Conservation (phyloP, 805 yeast genomes). For the Candida dajiaensis region DNA sequence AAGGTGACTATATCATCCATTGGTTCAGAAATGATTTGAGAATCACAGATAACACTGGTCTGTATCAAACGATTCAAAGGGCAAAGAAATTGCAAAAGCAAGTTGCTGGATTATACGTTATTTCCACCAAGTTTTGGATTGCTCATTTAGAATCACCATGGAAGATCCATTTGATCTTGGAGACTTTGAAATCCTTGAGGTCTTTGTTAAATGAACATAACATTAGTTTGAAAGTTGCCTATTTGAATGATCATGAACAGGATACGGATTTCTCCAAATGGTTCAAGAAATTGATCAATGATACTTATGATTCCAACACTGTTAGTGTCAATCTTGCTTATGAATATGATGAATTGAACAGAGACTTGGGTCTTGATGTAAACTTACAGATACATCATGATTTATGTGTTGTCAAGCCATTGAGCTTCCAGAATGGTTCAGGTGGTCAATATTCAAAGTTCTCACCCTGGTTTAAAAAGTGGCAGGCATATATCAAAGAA, state of each 20-base stretch:
- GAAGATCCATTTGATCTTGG: conserved; percentile 34
- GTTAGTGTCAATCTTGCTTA: conserved; percentile 29
- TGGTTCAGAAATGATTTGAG: conserved; percentile 45
- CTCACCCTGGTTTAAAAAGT: conserved; percentile 42
- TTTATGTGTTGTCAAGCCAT: conserved; percentile 38
- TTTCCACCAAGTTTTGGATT: conserved; percentile 34
- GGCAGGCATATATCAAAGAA: conserved; percentile 29
- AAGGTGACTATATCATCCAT: conserved; percentile 29
- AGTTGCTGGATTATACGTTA: conserved; percentile 35
- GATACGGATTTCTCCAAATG: conserved; percentile 15
- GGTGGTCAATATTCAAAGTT: conserved; percentile 41
- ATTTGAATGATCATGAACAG: conserved; percentile 15
- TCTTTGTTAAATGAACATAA: conserved; percentile 27
- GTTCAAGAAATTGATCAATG: conserved; percentile 15
- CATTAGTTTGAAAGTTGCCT: conserved; percentile 30
- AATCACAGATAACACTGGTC: conserved; percentile 36
- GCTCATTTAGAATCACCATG: conserved; percentile 39
- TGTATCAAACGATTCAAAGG: conserved; percentile 30
- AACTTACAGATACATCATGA: conserved; percentile 30
- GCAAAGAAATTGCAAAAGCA: conserved; percentile 28
- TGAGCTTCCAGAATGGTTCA: conserved; percentile 32
- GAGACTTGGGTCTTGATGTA: conserved; percentile 24
- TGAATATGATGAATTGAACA: conserved; percentile 30
- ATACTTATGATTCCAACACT: conserved; percentile 8
- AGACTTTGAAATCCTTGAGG: conserved; percentile 28